These are phyloP conservation scores for Kwoniella botswanensis DNA, from an alignment of 768 basidiomycete genomes.

Conservation along the genomic window DNA sequence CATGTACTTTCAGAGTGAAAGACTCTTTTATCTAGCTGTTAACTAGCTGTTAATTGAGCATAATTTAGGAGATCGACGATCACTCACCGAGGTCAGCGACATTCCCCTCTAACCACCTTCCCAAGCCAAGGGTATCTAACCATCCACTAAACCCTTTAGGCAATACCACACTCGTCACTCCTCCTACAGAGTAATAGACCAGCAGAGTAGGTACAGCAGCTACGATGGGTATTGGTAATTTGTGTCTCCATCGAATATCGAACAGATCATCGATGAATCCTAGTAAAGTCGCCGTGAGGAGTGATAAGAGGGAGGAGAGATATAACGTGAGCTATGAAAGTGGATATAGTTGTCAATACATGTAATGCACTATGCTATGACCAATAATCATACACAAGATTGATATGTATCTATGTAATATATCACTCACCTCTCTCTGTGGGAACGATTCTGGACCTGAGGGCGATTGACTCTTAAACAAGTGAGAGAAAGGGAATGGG, in stretches of 20 bases:
- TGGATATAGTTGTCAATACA: background rate
- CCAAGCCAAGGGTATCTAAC: constrained; percentile 29
- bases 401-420: background rate
- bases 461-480: constrained; percentile 39
- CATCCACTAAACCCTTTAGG: constrained; percentile 74
- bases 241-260: constrained; percentile 98
- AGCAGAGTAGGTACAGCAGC: constrained; percentile 92
- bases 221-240: constrained; percentile 94
- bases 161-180: constrained; percentile 90
- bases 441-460: constrained; percentile 57
- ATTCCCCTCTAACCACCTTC: constrained; percentile 66
- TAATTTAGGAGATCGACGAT: background rate
- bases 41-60: too few species aligned
- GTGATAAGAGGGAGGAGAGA: constrained; percentile 86
- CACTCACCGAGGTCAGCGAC: constrained; percentile 83
- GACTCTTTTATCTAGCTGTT: too few species aligned
- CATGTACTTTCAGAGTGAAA: background rate
- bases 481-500: constrained; percentile 87
- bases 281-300: constrained; percentile 88
- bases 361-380: background rate
- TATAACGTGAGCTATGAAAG: constrained; percentile 78
- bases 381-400: too few species aligned
- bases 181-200: constrained; percentile 94
- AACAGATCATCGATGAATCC: constrained; percentile 98
- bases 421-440: constrained; percentile 56